Base-by-base conservation (phyloP, 1,139 yeast species). In the Yamadazyma atlantica region DNA sequence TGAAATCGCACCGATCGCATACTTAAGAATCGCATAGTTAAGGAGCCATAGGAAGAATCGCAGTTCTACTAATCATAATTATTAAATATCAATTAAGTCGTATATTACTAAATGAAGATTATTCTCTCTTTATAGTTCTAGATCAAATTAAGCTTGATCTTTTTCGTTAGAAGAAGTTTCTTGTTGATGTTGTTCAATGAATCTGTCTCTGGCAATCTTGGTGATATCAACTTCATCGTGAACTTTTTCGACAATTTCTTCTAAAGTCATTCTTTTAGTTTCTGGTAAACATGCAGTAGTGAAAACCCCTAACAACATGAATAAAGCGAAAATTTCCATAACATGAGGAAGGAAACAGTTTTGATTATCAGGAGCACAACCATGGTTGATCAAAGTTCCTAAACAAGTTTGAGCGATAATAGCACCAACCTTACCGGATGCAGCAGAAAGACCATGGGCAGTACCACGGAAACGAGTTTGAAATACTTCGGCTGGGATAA, bases 401-500 rank as follows among this genome's bases (percentile, higher is more conserved):
- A 88, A 64, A 62, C 85, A 83, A 45, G 95, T 84, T 69, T 89
- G 94, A 28, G 97, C 97, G 12, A 28, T 79, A 51, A 92, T 87
- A 44, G 98, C 97, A 72, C 98, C 98, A 49, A 86, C 73, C 71
- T 92, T 92, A 77, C 98, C 98, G 36, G 80, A 62, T 38, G 96
- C 97, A 49, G 98, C 98, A 51, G 96, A 87, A 48, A 92, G 70
- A 75, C 98, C 98, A 62, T 92, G 98, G 39, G 97, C 97, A 51
- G 97, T 83, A 32, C 97, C 92, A 80, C 98, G 87, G 72, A 89
- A 88, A 69, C 95, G 80, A 35, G 98, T 92, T 60, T 98, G 98
- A 87, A 76, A 92, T 57, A 82, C 77, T 73, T 92, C 98, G 64
- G 97, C 98, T 35, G 98, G 97, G 54, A 88, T 80, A 55, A 92